phyloP scores from a whole-genome alignment of 108 stramenopile genomes.

The Mayamaea pseudoterrestris region DNA sequence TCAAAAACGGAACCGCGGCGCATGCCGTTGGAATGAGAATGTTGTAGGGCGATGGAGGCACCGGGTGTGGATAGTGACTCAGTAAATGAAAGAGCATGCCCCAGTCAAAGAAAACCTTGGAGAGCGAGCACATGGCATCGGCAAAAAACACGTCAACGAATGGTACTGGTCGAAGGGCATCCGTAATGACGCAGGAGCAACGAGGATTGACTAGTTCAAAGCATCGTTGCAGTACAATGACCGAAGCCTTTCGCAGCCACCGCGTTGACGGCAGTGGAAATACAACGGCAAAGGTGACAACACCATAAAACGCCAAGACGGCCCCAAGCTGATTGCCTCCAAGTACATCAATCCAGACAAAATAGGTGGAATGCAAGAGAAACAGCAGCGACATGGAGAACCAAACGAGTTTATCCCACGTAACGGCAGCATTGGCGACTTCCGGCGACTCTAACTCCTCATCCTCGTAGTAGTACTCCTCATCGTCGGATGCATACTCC shows the following conservation, averaged over 20 bases:
- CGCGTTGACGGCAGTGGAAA: slow-evolving; percentile 40
- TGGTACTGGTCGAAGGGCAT: slow-evolving; percentile 47
- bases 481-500: slow-evolving; percentile 13
- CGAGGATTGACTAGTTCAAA: slow-evolving; percentile 64
- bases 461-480: slow-evolving; percentile 8
- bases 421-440: slow-evolving; percentile 16
- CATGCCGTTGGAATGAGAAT: slow-evolving; percentile 58
- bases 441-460: background rate
- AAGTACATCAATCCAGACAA: slow-evolving; percentile 49
- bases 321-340: slow-evolving; percentile 61
- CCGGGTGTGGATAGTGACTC: slow-evolving; percentile 67
- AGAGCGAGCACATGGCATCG: slow-evolving; percentile 73
- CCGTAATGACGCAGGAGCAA: slow-evolving; percentile 32
- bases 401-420: slow-evolving; percentile 37
- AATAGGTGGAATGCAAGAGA: slow-evolving; percentile 41
- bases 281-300: slow-evolving; percentile 37
- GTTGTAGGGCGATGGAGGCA: slow-evolving; percentile 41
- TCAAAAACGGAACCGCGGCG: slow-evolving; percentile 66
- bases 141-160: slow-evolving; percentile 83
- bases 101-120: slow-evolving; percentile 85
- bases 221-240: slow-evolving; percentile 42
- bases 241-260: slow-evolving; percentile 49
- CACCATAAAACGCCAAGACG: slow-evolving; percentile 51
- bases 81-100: slow-evolving; percentile 74
- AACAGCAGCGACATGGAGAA: slow-evolving; percentile 42